Percentiles rank a stretch among this genome's conserved stretches.
Conservation (phyloP, 2,329 filamentous ascomycete genomes). For the Colletotrichum magnum region DNA sequence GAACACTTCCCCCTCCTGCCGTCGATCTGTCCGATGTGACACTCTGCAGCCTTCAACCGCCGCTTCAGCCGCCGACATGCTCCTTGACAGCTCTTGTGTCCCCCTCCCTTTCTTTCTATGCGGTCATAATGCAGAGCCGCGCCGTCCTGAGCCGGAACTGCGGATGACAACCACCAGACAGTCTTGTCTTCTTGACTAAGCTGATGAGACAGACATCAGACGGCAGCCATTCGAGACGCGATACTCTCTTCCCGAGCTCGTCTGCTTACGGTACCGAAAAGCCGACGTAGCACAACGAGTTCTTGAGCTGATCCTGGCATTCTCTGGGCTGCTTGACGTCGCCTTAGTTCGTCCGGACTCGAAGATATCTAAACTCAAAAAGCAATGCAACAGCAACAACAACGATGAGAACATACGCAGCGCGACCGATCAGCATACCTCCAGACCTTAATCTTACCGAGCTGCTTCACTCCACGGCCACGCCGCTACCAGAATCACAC, state of each 20-base stretch:
- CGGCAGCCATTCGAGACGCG: neutral
- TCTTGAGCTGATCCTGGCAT: neutral
- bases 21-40: neutral
- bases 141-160: neutral
- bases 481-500: slow-evolving; percentile 56
- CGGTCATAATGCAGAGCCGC: neutral
- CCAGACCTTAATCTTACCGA: slow-evolving; percentile 58
- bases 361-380: neutral
- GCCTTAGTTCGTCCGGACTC: slow-evolving; percentile 5
- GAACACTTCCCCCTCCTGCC: neutral
- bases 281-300: neutral
- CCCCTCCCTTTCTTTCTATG: too few species aligned
- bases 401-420: slow-evolving; percentile 52
- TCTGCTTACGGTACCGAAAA: slow-evolving; percentile 3
- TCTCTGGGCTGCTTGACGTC: neutral
- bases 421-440: slow-evolving; percentile 51
- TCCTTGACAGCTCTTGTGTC: neutral
- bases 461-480: slow-evolving; percentile 56
- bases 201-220: neutral
- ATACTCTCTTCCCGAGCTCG: neutral
- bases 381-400: slow-evolving; percentile 20
- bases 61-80: neutral
- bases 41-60: neutral
- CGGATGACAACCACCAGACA: slow-evolving; percentile 8
- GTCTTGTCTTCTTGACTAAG: slow-evolving; percentile 3